These are phyloP conservation scores for Mortierella sp. DNA, from an alignment of 371 early-diverging fungal species.

Conservation along the genomic window DNA sequence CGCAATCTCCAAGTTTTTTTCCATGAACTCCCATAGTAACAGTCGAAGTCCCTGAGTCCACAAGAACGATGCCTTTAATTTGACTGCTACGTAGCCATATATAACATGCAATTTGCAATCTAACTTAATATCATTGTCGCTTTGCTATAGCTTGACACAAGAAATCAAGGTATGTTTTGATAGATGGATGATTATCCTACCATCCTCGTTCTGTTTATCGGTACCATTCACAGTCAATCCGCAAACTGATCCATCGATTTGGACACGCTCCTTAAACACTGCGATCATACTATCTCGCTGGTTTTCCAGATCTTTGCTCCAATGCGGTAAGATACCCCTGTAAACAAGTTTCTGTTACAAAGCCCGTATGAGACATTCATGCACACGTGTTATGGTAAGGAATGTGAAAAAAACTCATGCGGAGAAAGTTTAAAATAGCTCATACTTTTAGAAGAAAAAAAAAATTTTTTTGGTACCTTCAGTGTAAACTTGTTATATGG, in stretches of 20 bases:
- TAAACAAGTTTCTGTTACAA: slow-evolving; percentile 30
- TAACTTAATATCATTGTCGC: no score
- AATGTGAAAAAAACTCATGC: neutral
- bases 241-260: neutral
- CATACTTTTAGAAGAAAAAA: neutral
- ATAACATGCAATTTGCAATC: neutral
- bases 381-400: neutral
- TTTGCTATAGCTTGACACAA: no score
- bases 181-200: neutral
- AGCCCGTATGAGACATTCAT: neutral
- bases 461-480: slow-evolving; percentile 45
- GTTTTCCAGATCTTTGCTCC: slow-evolving; percentile 12
- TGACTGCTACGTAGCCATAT: neutral
- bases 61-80: neutral
- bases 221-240: neutral
- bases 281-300: slow-evolving; percentile 8
- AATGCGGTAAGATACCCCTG: slow-evolving; percentile 32
- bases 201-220: neutral
- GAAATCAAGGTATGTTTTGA: neutral
- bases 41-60: slow-evolving; percentile 27
- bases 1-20: slow-evolving; percentile 25
- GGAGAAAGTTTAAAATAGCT: neutral
- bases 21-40: slow-evolving; percentile 42
- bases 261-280: slow-evolving; percentile 5
- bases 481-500: slow-evolving; percentile 68